Conservation (phyloP, 2,329 filamentous ascomycete genomes). For the Neurospora sp. region DNA sequence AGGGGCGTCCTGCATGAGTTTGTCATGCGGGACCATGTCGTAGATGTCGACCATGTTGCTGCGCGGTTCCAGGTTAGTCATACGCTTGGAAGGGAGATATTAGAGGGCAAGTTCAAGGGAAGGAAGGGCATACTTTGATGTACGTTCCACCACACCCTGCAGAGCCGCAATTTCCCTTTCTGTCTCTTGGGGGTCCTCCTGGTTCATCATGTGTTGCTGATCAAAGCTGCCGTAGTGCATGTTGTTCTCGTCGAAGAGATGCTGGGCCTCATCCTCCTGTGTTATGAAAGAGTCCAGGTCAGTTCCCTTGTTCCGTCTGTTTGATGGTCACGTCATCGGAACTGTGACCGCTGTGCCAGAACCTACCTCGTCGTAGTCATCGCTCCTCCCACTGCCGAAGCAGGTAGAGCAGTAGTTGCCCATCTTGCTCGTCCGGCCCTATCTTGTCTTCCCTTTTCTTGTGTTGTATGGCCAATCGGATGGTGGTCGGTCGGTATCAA, state of each 20-base stretch:
- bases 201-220: conserved; percentile 42
- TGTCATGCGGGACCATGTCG: conserved; percentile 48
- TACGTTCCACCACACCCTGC: conserved; percentile 52
- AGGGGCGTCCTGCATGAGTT: conserved; percentile 24
- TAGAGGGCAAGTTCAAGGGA: not conserved
- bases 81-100: not conserved
- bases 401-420: conserved; percentile 53
- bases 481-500: not conserved
- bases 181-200: conserved; percentile 50
- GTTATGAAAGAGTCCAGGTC: conserved; percentile 8
- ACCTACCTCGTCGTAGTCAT: conserved; percentile 45
- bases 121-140: conserved; percentile 44
- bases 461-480: not conserved
- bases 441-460: not conserved
- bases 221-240: conserved; percentile 54
- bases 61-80: conserved; percentile 17
- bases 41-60: conserved; percentile 61
- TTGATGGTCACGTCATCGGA: not conserved
- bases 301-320: not conserved
- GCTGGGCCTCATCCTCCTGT: conserved; percentile 44
- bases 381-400: conserved; percentile 40
- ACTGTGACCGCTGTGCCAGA: not conserved
- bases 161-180: conserved; percentile 56
- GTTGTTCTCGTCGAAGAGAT: conserved; percentile 51
- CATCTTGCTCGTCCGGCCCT: conserved; percentile 28